phyloP scores from a whole-genome alignment of 2,329 filamentous ascomycete genomes.

The Cytospora piceicola region DNA sequence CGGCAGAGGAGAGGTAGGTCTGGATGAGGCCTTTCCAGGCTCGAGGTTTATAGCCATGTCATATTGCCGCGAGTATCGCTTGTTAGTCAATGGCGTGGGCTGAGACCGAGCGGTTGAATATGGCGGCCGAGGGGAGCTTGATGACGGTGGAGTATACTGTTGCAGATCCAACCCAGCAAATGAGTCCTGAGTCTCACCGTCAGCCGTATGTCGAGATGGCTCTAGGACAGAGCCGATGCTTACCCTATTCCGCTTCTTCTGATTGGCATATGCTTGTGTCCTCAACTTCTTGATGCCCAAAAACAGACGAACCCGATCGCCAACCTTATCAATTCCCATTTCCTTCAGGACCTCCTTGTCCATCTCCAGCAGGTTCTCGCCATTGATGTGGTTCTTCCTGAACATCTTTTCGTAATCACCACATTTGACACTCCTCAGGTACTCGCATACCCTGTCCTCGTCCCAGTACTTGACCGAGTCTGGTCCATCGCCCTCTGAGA shows the following conservation, averaged over 20 bases:
- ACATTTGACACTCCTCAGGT: slow-evolving; percentile 88
- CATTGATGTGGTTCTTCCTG: slow-evolving; percentile 92
- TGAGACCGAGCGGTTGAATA: slow-evolving; percentile 55
- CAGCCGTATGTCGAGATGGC: slow-evolving; percentile 17
- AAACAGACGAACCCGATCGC: slow-evolving; percentile 90
- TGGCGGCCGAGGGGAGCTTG: slow-evolving; percentile 64
- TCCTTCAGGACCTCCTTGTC: slow-evolving; percentile 96
- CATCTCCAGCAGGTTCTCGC: slow-evolving; percentile 94
- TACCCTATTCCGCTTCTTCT: slow-evolving; percentile 86
- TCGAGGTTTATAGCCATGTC: slow-evolving; percentile 52
- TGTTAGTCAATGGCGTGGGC: slow-evolving; percentile 54
- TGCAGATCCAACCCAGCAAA: slow-evolving; percentile 74
- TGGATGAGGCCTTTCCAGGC: slow-evolving; percentile 60
- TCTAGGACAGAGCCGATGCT: slow-evolving; percentile 38
- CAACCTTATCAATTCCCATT: slow-evolving; percentile 97
- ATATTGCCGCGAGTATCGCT: slow-evolving; percentile 67
- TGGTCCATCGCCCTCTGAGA: slow-evolving; percentile 79
- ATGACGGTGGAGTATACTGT: slow-evolving; percentile 61
- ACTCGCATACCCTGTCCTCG: slow-evolving; percentile 88
- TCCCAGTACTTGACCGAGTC: slow-evolving; percentile 85
- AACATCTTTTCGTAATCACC: slow-evolving; percentile 92
- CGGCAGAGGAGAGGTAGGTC: slow-evolving; percentile 70
- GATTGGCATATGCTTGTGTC: slow-evolving; percentile 74
- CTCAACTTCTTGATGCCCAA: slow-evolving; percentile 82
- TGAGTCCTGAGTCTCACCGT: slow-evolving; percentile 66